phyloP scores from a whole-genome alignment of 2,329 filamentous ascomycete species.

The Fusarium proliferatum region DNA sequence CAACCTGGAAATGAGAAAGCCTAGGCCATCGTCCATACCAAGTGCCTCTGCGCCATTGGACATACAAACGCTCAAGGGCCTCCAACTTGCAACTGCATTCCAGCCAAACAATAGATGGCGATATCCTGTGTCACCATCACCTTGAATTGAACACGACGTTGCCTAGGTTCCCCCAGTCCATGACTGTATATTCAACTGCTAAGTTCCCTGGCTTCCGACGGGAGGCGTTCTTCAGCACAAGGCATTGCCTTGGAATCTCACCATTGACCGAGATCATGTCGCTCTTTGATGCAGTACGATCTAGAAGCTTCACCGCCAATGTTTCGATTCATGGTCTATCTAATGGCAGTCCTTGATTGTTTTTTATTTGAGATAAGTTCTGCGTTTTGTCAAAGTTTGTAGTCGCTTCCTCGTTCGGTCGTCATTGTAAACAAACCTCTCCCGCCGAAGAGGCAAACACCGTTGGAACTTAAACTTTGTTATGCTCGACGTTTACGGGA shows the following conservation, averaged over 20 bases:
- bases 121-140: conserved; percentile 7
- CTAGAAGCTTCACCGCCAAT: neutral
- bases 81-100: conserved; percentile 24
- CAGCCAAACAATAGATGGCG: conserved; percentile 1
- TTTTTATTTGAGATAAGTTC: neutral
- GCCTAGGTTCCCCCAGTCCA: conserved; percentile 26
- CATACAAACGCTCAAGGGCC: conserved; percentile 4
- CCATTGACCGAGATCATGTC: neutral
- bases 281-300: neutral
- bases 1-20: conserved; percentile 1
- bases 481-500: neutral
- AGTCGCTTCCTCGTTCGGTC: neutral
- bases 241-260: neutral
- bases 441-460: neutral
- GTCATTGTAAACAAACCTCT: neutral
- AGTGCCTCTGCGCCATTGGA: conserved; percentile 8
- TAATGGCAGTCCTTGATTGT: neutral
- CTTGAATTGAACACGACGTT: conserved; percentile 8
- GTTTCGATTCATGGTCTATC: neutral
- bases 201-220: neutral
- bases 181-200: conserved; percentile 12
- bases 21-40: conserved; percentile 21
- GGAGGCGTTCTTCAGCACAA: conserved; percentile 22
- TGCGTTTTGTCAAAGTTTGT: neutral
- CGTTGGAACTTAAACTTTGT: neutral